These are phyloP conservation scores for Sphagnum fallax DNA, from an alignment of 228 moss, liverwort and hornwort species.

Conservation along the genomic window DNA sequence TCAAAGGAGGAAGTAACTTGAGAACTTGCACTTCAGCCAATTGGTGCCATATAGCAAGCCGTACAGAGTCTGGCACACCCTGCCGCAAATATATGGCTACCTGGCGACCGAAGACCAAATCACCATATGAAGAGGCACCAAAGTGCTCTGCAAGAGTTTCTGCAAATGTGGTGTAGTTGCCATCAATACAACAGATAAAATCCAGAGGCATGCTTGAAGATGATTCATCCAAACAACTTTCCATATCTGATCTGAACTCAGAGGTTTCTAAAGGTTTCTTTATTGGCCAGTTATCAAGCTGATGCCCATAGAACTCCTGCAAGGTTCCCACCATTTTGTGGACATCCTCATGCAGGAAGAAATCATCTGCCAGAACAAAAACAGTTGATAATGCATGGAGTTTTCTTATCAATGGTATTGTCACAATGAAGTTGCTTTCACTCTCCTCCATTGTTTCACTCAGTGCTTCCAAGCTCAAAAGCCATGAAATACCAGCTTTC, in stretches of 20 bases:
- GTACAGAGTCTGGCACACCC: constrained; percentile 53
- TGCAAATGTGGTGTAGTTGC: constrained; percentile 65
- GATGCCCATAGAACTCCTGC: constrained; percentile 57
- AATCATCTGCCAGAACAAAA: constrained; percentile 71
- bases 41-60: constrained; percentile 72
- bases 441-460: constrained; percentile 9
- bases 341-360: constrained; percentile 59
- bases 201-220: constrained; percentile 17
- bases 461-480: constrained; percentile 57
- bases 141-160: constrained; percentile 82
- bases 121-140: constrained; percentile 75
- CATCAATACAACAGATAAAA: constrained; percentile 63
- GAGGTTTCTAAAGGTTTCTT: too few species aligned
- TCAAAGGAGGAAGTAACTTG: constrained; percentile 73
- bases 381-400: constrained; percentile 74
- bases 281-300: constrained; percentile 16
- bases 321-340: constrained; percentile 52
- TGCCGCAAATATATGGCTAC: constrained; percentile 68
- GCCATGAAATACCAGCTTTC: constrained; percentile 64
- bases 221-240: neutral
- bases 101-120: constrained; percentile 75
- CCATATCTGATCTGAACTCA: too few species aligned
- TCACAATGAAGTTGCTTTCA: constrained; percentile 8
- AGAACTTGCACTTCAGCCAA: constrained; percentile 62
- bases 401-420: constrained; percentile 62